These are phyloP conservation scores for Henningerozyma blattae DNA, from an alignment of 805 yeast genomes.

Conservation along the genomic window DNA sequence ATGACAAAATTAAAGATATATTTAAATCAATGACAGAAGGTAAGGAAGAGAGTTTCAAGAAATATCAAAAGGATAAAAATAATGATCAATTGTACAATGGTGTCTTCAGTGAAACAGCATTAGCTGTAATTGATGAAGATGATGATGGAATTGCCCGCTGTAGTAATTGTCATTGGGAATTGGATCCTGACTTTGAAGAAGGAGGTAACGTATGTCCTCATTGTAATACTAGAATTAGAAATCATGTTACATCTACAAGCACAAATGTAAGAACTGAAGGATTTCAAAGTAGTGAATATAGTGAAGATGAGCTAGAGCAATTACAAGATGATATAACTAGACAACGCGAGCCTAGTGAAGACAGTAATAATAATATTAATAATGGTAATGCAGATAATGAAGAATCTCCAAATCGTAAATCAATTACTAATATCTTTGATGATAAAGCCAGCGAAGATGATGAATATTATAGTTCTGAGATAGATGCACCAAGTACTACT, in stretches of 20 bases:
- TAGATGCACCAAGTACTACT: constrained; percentile 1
- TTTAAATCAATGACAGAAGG: not conserved
- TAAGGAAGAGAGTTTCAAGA: constrained; percentile 5
- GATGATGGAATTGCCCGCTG: constrained; percentile 69
- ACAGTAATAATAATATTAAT: constrained; percentile 3
- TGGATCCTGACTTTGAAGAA: constrained; percentile 23
- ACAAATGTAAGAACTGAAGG: constrained; percentile 2
- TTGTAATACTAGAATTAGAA: constrained; percentile 45
- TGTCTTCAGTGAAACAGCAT: constrained; percentile 35
- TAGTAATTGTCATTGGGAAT: constrained; percentile 72
- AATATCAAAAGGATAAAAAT: constrained; percentile 12
- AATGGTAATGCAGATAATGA: constrained; percentile 1
- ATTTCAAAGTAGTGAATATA: constrained; percentile 13
- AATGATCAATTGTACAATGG: constrained; percentile 34
- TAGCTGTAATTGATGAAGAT: constrained; percentile 48
- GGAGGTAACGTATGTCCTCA: constrained; percentile 42
- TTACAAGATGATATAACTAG: constrained; percentile 4
- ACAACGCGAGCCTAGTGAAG: constrained; percentile 2
- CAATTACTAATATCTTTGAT: constrained; percentile 1
- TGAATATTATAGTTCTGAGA: constrained; percentile 5
- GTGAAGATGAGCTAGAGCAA: constrained; percentile 15
- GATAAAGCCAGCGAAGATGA: constrained; percentile 5
- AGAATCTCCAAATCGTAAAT: constrained; percentile 1
- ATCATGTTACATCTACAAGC: constrained; percentile 5
- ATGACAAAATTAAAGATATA: constrained; percentile 8